These are phyloP conservation scores for Plasmodium relictum DNA, from an alignment of 169 alveolate species.

Conservation along the genomic window DNA sequence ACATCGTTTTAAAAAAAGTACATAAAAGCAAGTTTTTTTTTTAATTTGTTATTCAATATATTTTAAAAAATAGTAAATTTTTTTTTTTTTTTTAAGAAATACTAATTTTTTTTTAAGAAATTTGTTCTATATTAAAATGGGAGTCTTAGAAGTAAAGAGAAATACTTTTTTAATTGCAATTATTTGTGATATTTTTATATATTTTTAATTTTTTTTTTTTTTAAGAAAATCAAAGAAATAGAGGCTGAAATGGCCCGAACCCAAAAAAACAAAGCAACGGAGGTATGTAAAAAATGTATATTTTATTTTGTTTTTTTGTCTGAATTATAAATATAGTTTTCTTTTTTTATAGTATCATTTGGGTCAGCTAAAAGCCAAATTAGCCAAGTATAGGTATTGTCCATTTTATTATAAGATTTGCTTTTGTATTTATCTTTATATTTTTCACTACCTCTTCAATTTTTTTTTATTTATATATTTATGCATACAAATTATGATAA, in stretches of 20 bases:
- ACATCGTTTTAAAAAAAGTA: too few species aligned
- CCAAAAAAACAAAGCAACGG: constrained; percentile 98
- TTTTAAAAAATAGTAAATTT: neutral
- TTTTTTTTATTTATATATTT: too few species aligned
- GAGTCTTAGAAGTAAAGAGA: constrained; percentile 50
- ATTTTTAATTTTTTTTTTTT: constrained; percentile 8
- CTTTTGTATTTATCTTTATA: too few species aligned
- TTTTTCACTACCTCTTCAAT: too few species aligned
- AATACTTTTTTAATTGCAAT: neutral
- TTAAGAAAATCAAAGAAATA: constrained; percentile 88
- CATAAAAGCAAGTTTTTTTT: too few species aligned
- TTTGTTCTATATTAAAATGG: constrained; percentile 28
- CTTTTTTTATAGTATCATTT: constrained; percentile 88
- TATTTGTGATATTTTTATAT: constrained; percentile 6
- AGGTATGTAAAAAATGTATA: constrained; percentile 50
- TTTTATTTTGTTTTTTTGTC: neutral
- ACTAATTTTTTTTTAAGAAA: neutral
- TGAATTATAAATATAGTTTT: neutral
- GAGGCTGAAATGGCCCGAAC: constrained; percentile 99
- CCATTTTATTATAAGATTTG: too few species aligned
- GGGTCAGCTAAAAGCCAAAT: constrained; percentile 97
- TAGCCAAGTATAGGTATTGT: constrained; percentile 93
- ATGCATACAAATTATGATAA: neutral
- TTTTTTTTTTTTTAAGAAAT: neutral
- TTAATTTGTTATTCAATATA: too few species aligned